These are phyloP conservation scores for Hypoxylon sp. DNA, from an alignment of 2,329 filamentous ascomycete species.

Conservation along the genomic window DNA sequence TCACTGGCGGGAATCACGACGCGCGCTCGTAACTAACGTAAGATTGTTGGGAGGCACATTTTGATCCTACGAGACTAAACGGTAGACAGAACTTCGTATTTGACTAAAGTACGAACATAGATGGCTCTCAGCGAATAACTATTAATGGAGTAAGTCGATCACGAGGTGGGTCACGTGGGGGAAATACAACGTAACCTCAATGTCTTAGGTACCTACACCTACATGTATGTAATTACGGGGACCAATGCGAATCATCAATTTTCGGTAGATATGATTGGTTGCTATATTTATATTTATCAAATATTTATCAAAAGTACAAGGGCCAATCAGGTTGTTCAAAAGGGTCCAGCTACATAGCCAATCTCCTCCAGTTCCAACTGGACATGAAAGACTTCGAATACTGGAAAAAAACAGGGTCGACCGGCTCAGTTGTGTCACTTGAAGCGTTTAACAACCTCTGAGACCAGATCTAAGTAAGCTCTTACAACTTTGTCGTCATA, in stretches of 20 bases:
- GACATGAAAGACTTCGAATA: not conserved
- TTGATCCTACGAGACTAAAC: conserved; percentile 6
- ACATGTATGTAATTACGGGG: conserved; percentile 2
- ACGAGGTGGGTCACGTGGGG: not conserved
- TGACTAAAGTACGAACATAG: conserved; percentile 8
- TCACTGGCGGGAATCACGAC: conserved; percentile 27
- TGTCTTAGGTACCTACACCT: too few relatives aligned
- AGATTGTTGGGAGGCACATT: conserved; percentile 6
- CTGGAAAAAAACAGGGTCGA: too few relatives aligned
- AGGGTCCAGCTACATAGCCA: not conserved
- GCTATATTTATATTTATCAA: not conserved
- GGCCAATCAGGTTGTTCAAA: conserved; percentile 1
- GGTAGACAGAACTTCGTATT: conserved; percentile 12
- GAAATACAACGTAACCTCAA: not conserved
- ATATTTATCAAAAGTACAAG: not conserved
- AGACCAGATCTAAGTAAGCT: too few relatives aligned
- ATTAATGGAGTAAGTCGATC: not conserved
- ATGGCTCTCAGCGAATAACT: not conserved
- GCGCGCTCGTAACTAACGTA: conserved; percentile 3
- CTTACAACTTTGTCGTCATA: too few relatives aligned
- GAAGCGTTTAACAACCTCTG: too few relatives aligned
- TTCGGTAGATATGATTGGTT: not conserved
- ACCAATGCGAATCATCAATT: not conserved
- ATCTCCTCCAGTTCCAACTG: not conserved
- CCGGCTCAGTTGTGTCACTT: too few relatives aligned